Base-by-base conservation (phyloP, 2,329 filamentous ascomycete genomes). In the Talaromyces marneffei region DNA sequence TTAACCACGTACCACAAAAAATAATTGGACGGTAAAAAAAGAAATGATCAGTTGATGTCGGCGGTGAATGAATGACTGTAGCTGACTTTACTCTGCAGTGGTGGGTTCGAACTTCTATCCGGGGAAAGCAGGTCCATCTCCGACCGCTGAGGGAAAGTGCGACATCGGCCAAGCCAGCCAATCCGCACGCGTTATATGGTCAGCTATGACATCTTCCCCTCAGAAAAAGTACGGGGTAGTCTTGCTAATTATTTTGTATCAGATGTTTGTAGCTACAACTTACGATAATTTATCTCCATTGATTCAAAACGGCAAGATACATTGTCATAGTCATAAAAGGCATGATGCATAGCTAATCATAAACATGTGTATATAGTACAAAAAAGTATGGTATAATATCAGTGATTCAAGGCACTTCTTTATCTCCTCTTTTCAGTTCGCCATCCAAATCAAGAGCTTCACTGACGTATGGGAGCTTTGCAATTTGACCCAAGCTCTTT, bases 401-500 rank as follows among this genome's bases (percentile, higher is more conserved):
- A 62, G 20, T 56, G 33, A 67, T 70, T 71, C 73, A 78, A 35
- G 76, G 75, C 61, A 78, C 76, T 67, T 84, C 81, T 65, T 82
- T 83, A 61, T 82, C 79, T 35, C 81, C 76, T 67, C 78, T 77
- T 69, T 77, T 78, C 66, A 86, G 67, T 9, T 83, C 83, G 12
- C 80, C 81, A 16, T 88, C 83, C 2, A 95, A 83, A 64, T 82
- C 72, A 52, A 97, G 87, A 2, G 88, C 92, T 37, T 83, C 82
- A 57, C 79, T 81, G 2, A 97, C 90, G 92, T 92, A 99, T 16
- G 85, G 82, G 62, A 84, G 82, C 60, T 84, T 82, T 40, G 85
- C 85, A 40, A 97, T 87, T 66, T 90, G 87, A 53, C 87, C 84
- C 62, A 97, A 76, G 8, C 82, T 82, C 85, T 90, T 92, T 56